Evolutionary conservation across 768 basidiomycete species (phyloP), one percentile per base, ranked within the genome.

Genomic region (Hirschioporus abietinus): DNA sequence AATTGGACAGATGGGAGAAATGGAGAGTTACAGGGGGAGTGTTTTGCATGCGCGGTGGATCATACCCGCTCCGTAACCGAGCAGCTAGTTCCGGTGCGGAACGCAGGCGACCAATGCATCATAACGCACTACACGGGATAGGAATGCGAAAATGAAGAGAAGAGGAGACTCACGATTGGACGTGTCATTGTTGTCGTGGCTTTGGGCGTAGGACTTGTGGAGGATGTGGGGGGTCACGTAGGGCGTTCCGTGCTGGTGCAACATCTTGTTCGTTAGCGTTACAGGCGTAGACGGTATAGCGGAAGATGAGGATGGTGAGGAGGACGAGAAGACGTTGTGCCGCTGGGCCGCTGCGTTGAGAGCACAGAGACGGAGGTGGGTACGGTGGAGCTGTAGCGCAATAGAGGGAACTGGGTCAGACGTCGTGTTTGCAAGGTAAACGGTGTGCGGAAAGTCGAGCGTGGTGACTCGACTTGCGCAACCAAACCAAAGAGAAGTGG

Each of bases 191-290:
- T 83, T 78, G 77, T 93, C 91, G 70, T 82, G 80, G 1, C 86
- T 80, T 74, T 92, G 90, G 2, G 92, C 90, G 78, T 93, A 93
- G 79, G 91, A 78, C 76, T 88, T 91, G 83, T 93, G 92, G 75
- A 92, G 88, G 79, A 93, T 93, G 77, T 92, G 91, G 35, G 92
- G 92, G 69, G 92, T 93, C 64, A 93, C 90, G 75, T 93, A 92
- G 72, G 92, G 92, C 9, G 92, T 92, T 58, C 88, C 84, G 75
- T 88, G 85, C 63, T 86, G 80, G 75, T 85, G 82, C 70, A 87
- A 85, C 90, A 91, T 91, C 71, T 71, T 85, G 77, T 15, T 15
- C 25, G 10, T 61, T 3, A 24, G 60, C 60, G 42, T 52, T 52
- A 20, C 20, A 3, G 42, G 42, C 12, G 42, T 52, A 7, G 76